These are phyloP conservation scores for Bruguiera parviflora DNA, from an alignment of 345 rosid genomes.

Conservation along the genomic window DNA sequence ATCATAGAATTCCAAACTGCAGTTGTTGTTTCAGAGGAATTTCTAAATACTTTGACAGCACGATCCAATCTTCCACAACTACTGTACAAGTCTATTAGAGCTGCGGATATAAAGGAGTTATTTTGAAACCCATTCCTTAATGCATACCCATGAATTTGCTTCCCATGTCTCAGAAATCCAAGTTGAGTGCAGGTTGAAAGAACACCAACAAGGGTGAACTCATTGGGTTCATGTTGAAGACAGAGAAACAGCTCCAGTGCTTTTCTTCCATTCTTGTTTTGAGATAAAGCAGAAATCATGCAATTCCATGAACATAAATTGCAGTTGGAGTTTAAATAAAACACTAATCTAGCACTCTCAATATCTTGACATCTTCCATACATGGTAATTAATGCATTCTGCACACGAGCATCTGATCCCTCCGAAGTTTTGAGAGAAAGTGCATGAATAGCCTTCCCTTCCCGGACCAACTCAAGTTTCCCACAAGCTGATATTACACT, in stretches of 20 bases:
- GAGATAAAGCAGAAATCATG: conserved; percentile 58
- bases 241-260: conserved; percentile 46
- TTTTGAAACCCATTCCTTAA: conserved; percentile 37
- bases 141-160: conserved; percentile 46
- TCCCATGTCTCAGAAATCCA: conserved; percentile 44
- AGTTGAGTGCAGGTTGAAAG: conserved; percentile 57
- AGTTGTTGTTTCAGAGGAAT: conserved; percentile 28
- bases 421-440: conserved; percentile 39
- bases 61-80: conserved; percentile 46
- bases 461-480: conserved; percentile 35
- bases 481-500: conserved; percentile 47
- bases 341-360: conserved; percentile 43
- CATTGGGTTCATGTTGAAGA: conserved; percentile 45
- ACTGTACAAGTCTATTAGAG: conserved; percentile 56
- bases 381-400: conserved; percentile 59
- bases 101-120: conserved; percentile 43
- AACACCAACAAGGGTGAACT: conserved; percentile 51
- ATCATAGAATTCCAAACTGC: conserved; percentile 53
- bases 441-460: conserved; percentile 49
- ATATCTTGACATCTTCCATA: conserved; percentile 53
- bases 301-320: conserved; percentile 74
- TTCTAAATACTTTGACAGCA: conserved; percentile 36
- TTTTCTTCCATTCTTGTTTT: conserved; percentile 48
- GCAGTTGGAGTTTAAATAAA: conserved; percentile 29
- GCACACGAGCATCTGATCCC: conserved; percentile 41